Evolutionary conservation across 306 rosid species (phyloP), one percentile per base, ranked within the genome.

Genomic region (Rubus parviflorus): DNA sequence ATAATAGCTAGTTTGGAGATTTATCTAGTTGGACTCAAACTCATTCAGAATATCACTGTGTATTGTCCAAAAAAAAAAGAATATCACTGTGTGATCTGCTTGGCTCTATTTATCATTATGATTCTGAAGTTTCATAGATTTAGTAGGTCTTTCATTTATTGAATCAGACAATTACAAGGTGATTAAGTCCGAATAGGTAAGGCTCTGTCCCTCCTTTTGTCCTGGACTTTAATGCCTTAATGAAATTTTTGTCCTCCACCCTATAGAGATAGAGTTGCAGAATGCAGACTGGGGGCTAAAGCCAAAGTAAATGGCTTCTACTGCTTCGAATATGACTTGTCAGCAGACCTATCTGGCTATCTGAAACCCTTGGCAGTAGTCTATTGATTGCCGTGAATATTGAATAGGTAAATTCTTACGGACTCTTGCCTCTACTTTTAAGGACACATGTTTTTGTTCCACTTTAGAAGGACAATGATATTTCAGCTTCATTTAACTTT

Each of bases 61-160:
- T 64, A n/a, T n/a, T n/a, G n/a, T n/a, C n/a, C n/a, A n/a, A n/a
- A n/a, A n/a, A n/a, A n/a, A n/a, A n/a, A n/a, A n/a, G n/a, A n/a
- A 10, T 25, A 35, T 35, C 68, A 37, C 45, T 35, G 45, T 63
- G 45, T 64, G 46, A 61, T 61, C 42, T 17, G 47, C 70, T 63
- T 63, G n/a, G 76, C 20, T 22, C 45, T n/a, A 8, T 17, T 48
- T 7, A 14, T 42, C 67, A 77, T 68, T 19, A 40, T 53, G 38
- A 54, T 23, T 14, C 25, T 66, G 19, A 11, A 38, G 72, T 23
- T 17, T 30, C 58, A n/a, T 49, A 62, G 54, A 70, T 48, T 63
- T 75, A 22, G 53, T 45, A 75, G 78, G 70, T 48, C 70, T 2
- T 77, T 37, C 76, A 78, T 78, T 78, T 56, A 69, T 25, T 56